phyloP scores from a whole-genome alignment of 192 early-diverging fungal species.

The Physocladia obscura region DNA sequence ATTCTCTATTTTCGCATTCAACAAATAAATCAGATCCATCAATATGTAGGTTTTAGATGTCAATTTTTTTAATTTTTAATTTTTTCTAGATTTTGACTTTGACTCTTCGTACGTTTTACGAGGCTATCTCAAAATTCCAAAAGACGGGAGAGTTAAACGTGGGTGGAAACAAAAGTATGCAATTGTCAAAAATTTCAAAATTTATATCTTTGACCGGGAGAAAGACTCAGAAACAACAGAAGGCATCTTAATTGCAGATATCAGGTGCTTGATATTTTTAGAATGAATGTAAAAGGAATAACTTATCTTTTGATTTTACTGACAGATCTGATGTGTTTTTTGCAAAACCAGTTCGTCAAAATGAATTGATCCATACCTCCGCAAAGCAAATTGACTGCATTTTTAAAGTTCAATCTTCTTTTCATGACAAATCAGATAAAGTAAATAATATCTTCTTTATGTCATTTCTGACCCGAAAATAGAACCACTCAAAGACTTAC shows the following conservation, averaged over 20 bases:
- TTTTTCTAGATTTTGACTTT: conserved; percentile 30
- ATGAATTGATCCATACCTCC: conserved; percentile 55
- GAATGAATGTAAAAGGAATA: too few species aligned
- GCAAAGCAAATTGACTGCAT: conserved; percentile 53
- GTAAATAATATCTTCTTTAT: background rate
- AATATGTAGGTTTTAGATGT: too few species aligned
- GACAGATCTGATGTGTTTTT: conserved; percentile 46
- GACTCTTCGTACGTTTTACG: conserved; percentile 28
- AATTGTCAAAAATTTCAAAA: conserved; percentile 35
- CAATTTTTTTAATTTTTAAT: too few species aligned
- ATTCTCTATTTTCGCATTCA: too few species aligned
- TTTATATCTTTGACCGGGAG: conserved; percentile 45
- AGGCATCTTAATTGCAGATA: conserved; percentile 38
- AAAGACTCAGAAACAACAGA: conserved; percentile 33
- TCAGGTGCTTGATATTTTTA: conserved; percentile 14
- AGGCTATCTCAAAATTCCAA: conserved; percentile 53
- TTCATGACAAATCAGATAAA: background rate
- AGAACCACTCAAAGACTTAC: conserved; percentile 1
- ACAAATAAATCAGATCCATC: too few species aligned
- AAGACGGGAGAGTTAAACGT: conserved; percentile 52
- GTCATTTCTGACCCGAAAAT: background rate
- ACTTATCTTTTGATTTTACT: too few species aligned
- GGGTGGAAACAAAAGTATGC: conserved; percentile 49
- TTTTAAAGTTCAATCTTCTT: conserved; percentile 46
- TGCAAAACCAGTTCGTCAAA: conserved; percentile 43